Percentiles rank a stretch among this genome's conserved stretches.
These are phyloP conservation scores for Trichosporon ovoides DNA, from an alignment of 1,284 basidiomycete species.

Conservation along the genomic window DNA sequence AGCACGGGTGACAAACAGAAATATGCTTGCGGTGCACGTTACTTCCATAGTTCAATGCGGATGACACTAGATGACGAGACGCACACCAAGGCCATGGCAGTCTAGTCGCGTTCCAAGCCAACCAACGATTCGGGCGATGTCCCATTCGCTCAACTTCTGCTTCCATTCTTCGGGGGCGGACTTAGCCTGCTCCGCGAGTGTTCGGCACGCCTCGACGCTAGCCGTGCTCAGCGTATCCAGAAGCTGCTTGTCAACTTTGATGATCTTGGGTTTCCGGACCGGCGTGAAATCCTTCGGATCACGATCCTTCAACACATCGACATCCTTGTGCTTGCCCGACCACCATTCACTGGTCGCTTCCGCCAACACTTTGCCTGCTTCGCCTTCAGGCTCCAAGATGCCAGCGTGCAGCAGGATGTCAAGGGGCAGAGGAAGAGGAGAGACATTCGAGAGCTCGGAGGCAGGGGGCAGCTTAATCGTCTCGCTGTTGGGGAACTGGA, in stretches of 20 bases:
- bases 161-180: constrained; percentile 1
- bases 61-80: constrained; percentile 10
- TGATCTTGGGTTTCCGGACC: constrained; percentile 6
- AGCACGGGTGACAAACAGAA: not conserved
- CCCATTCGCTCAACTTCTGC: constrained; percentile 7
- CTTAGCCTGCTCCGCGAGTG: constrained; percentile 11
- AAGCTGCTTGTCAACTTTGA: constrained; percentile 1
- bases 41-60: no score
- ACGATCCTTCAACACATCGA: constrained; percentile 4
- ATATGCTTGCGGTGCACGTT: no score
- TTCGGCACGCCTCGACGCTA: constrained; percentile 18
- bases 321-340: constrained; percentile 9
- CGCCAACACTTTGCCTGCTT: constrained; percentile 5
- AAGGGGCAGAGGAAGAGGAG: constrained; percentile 27
- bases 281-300: constrained; percentile 3
- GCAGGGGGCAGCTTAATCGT: constrained; percentile 16
- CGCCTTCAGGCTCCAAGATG: constrained; percentile 15
- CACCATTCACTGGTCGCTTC: constrained; percentile 16
- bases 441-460: constrained; percentile 21
- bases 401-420: constrained; percentile 23
- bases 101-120: constrained; percentile 13
- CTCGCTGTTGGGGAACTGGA: constrained; percentile 12
- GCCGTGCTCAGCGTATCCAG: constrained; percentile 7
- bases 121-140: constrained; percentile 10
- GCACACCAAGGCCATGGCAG: constrained; percentile 8